Base-by-base conservation (phyloP, 345 rosid genomes). In the Murraya paniculata region DNA sequence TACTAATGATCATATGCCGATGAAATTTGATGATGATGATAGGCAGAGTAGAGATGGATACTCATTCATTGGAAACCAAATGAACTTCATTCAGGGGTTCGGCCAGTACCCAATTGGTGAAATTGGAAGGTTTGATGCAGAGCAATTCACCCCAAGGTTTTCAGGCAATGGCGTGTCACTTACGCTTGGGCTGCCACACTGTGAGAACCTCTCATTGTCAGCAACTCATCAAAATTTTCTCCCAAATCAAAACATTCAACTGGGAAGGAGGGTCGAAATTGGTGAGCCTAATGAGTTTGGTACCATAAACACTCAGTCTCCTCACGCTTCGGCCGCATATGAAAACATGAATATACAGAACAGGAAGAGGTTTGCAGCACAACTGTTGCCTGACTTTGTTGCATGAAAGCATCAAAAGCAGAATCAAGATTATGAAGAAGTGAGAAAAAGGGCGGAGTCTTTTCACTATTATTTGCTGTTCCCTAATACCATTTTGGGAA, bases 41-140 rank as follows among this genome's bases (percentile, higher is more conserved):
- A 80, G 92, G 79, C 91, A 83, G 81, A 81, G 84, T 72, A 83
- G 97, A 78, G 97, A 91, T 38, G 94, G 94, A 0, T 93, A 91
- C 84, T 88, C 95, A 13, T 90, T 91, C 89, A 90, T 95, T 77
- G 91, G 90, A 8, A 85, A 84, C n/a, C 91, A 90, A 39, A 80
- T 87, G 25, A 88, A 89, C 87, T 90, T 90, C 87, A 91, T 87
- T 36, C 93, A 94, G 39, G 93, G 90, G 38, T 95, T 93, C 14
- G 98, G 98, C 38, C 98, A 93, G 58, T 95, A 95, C 87, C 97
- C 96, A 39, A 92, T 95, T 36, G 97, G 86, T 48, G 98, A 91
- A 69, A 90, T 92, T 33, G 94, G 91, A 61, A 87, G 98, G 83
- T 95, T 92, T 22, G 93, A 92, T 70, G 84, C 92, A 27, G 91